phyloP scores from a whole-genome alignment of 441 rosid genomes.

The Omphalea diandra region DNA sequence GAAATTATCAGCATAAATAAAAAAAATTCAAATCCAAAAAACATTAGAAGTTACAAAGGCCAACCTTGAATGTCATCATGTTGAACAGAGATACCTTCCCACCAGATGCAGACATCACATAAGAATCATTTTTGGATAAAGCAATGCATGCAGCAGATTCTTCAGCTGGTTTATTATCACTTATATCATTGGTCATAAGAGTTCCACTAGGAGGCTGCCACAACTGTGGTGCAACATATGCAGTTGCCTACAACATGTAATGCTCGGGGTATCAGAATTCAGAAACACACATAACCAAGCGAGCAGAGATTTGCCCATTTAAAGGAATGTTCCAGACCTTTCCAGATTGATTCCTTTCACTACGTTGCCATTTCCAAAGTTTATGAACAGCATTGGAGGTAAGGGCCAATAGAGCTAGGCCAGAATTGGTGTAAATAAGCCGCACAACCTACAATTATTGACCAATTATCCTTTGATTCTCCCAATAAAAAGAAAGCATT shows the following conservation, averaged over 20 bases:
- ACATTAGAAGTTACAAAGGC: constrained; percentile 15
- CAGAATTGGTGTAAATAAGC: constrained; percentile 68
- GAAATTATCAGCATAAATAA: background rate
- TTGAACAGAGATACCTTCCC: constrained; percentile 76
- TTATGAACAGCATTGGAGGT: constrained; percentile 59
- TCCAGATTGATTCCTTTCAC: constrained; percentile 53
- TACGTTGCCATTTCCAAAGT: constrained; percentile 74
- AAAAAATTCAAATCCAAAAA: background rate
- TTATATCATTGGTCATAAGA: constrained; percentile 56
- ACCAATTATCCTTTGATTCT: constrained; percentile 6
- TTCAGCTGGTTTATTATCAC: constrained; percentile 48
- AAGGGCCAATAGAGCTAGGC: constrained; percentile 59
- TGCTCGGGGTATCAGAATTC: background rate
- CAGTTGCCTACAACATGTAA: constrained; percentile 47
- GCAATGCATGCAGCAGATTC: constrained; percentile 65
- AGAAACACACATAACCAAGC: constrained; percentile 3
- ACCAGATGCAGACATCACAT: constrained; percentile 80
- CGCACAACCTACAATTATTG: constrained; percentile 43
- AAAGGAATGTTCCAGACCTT: constrained; percentile 37
- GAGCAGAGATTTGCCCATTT: constrained; percentile 3
- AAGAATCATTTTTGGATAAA: constrained; percentile 72
- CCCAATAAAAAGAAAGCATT: constrained; percentile 1
- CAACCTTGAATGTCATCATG: constrained; percentile 77
- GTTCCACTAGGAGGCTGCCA: constrained; percentile 71
- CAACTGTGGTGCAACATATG: constrained; percentile 47